phyloP scores from a whole-genome alignment of 2,329 filamentous ascomycete genomes.

The Bipolaris zeicola region DNA sequence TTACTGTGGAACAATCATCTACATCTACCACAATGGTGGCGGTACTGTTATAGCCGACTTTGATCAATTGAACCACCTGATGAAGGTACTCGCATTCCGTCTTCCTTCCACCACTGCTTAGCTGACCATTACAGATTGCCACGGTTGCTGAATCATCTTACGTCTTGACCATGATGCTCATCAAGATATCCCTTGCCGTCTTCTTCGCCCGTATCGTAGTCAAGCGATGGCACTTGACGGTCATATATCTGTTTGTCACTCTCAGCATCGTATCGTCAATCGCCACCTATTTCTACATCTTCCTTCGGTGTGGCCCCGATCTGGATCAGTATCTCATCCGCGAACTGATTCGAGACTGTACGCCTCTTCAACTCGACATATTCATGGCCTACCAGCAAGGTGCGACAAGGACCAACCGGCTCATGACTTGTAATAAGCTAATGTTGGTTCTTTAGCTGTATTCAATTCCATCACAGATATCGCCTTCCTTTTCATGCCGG shows the following conservation, averaged over 20 bases:
- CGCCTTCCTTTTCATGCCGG: constrained; percentile 40
- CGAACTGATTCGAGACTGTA: constrained; percentile 48
- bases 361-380: constrained; percentile 55
- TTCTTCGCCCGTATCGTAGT: constrained; percentile 55
- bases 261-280: constrained; percentile 42
- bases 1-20: constrained; percentile 37
- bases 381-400: constrained; percentile 55
- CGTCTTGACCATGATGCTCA: constrained; percentile 47
- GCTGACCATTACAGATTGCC: constrained; percentile 35
- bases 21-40: constrained; percentile 38
- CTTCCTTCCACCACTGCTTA: neutral
- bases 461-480: constrained; percentile 42
- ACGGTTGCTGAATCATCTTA: constrained; percentile 48
- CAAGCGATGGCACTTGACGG: constrained; percentile 46
- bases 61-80: constrained; percentile 29
- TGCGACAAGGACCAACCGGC: neutral
- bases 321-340: constrained; percentile 38
- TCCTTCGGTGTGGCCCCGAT: constrained; percentile 56
- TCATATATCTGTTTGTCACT: constrained; percentile 48
- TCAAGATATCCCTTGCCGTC: constrained; percentile 54
- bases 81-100: constrained; percentile 28
- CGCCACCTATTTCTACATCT: constrained; percentile 56
- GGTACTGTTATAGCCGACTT: constrained; percentile 40
- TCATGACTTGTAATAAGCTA: neutral
- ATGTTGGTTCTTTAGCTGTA: constrained; percentile 17